Evolutionary conservation across 495 filamentous ascomycete species (phyloP).

Genomic region (Geoglossum glabrum): DNA sequence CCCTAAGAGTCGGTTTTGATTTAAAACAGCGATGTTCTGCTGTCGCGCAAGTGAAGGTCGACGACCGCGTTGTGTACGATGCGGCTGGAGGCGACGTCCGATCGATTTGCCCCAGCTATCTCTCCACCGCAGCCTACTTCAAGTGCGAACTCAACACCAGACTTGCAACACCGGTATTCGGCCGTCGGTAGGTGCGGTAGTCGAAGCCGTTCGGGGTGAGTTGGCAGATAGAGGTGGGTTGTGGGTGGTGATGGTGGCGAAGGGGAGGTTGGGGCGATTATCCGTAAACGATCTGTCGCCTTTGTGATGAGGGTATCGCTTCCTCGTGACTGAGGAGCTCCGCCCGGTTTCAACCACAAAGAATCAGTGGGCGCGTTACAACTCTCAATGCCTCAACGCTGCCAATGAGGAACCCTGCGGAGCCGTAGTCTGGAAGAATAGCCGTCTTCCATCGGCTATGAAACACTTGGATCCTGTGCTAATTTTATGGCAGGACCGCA

Average conservation of each 20-base stretch:
- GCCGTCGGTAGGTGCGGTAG: neutral
- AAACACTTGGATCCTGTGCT: too few relatives aligned
- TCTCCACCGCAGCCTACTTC: constrained; percentile 1
- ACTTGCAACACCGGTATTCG: neutral
- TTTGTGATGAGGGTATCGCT: constrained; percentile 1
- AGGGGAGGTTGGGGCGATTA: neutral
- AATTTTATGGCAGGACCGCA: too few relatives aligned
- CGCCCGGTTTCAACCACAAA: too few relatives aligned
- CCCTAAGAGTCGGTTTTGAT: neutral
- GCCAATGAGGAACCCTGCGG: too few relatives aligned
- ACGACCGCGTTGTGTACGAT: neutral
- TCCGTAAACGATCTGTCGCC: neutral
- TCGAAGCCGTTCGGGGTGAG: neutral
- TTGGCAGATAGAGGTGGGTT: neutral
- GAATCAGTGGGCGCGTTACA: too few relatives aligned
- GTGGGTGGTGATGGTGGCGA: neutral
- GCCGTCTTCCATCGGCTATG: too few relatives aligned
- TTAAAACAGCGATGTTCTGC: neutral
- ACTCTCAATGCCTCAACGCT: too few relatives aligned
- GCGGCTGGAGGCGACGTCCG: constrained; percentile 2
- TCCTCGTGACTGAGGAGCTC: neutral
- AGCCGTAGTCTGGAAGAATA: too few relatives aligned
- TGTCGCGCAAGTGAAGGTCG: neutral
- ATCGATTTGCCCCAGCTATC: neutral
- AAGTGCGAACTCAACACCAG: neutral